Evolutionary conservation across 2,329 filamentous ascomycete genomes (phyloP), one percentile per base, ranked within the genome.

Genomic region (Acephala macrosclerotiorum): DNA sequence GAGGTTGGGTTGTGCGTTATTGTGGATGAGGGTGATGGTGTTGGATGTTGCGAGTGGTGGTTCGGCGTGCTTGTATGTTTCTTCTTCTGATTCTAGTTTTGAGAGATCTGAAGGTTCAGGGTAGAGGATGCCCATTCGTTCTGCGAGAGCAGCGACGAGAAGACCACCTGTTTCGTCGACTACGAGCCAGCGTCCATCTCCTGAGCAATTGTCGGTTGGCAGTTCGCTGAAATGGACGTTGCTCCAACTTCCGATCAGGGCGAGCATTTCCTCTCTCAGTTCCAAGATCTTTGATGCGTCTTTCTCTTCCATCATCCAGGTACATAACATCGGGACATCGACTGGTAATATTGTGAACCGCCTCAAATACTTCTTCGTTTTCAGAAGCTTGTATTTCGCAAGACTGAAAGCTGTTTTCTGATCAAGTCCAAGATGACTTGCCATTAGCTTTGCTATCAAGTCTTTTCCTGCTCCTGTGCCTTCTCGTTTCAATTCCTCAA

Each of bases 361-460:
- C 73, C 91, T 90, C 69, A 98, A 86, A 77, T 97, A 98, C 79
- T 99, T 99, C 77, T 90, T 94, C 70, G 92, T 91, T 81, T 99
- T 99, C 55, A 97, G 85, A 20, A 98, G 82, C 75, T 96, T 97
- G 80, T 99, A 99, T 79, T 99, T 99, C 51, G 95, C 94, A 65
- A 97, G 83, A 2, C 94, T 96, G 75, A 96, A 99, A 0, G 89
- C 85, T 0, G 96, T 98, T 84, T 99, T 99, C 80, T 98, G 91
- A 71, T 97, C 94, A 51, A 99, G 85, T 1, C 91, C 92, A 20
- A 92, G 90, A 78, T 99, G 96, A 51, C 94, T 96, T 35, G 94
- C 85, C 79, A 99, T 87, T 29, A 99, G 88, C 79, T 94, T 97
- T n/a, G 92, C 90, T 69, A 99, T 96, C 57, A 99, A 86, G 60